Conservation (phyloP, 176 grass and related monocot species). For the Melocanna baccifera region DNA sequence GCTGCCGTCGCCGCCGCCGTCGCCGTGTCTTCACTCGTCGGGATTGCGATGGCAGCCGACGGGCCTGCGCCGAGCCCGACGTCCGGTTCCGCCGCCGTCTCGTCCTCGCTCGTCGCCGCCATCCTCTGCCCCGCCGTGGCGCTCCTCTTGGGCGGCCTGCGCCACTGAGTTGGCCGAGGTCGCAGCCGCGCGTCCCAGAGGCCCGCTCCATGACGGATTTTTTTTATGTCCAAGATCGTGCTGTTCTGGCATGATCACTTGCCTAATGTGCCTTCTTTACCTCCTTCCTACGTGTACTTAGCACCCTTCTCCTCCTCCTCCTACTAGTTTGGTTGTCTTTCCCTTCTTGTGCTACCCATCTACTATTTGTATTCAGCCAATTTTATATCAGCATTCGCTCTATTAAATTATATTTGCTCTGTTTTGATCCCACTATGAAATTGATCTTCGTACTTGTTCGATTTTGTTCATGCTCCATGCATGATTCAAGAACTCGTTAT, state of each 20-base stretch:
- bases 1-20: conserved; percentile 27
- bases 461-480: not conserved
- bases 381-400: not conserved
- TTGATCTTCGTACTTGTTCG: not conserved
- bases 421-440: not conserved
- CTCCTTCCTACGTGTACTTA: not conserved
- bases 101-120: conserved; percentile 38
- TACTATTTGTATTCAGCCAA: conserved; percentile 19
- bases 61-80: conserved; percentile 72
- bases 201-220: not conserved
- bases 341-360: not conserved
- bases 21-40: conserved; percentile 35
- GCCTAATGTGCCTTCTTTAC: not conserved
- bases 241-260: not conserved
- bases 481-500: not conserved
- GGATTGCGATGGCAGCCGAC: conserved; percentile 50
- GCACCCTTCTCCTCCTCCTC: not conserved
- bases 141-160: conserved; percentile 51
- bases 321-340: not conserved
- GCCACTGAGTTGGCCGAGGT: conserved; percentile 31
- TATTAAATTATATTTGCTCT: not conserved
- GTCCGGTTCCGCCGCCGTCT: conserved; percentile 34
- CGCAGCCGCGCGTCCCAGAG: conserved; percentile 1
- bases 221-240: not conserved
- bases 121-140: conserved; percentile 62